Evolutionary conservation across 176 grass and related monocot species (phyloP).

Genomic region (Phoenix dactylifera): DNA sequence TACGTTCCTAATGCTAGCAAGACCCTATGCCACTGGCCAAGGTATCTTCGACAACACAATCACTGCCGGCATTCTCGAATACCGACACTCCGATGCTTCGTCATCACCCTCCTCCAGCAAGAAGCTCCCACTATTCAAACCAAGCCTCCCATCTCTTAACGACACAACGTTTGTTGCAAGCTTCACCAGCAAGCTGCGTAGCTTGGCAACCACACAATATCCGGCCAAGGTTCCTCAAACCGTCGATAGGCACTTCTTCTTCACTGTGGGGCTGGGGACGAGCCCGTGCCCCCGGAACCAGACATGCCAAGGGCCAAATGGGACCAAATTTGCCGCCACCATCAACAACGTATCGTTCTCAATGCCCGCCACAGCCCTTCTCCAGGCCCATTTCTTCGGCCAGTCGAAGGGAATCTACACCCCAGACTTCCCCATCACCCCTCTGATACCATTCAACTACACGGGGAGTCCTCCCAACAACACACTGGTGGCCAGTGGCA

Average conservation of each 20-base stretch:
- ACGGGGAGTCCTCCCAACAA: no score
- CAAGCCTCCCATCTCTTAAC: not conserved
- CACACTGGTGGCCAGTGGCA: no score
- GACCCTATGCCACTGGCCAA: conserved; percentile 39
- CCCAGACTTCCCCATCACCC: no score
- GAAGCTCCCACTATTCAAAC: not conserved
- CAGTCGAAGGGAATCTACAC: no score
- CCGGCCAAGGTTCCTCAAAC: not conserved
- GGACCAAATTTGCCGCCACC: not conserved
- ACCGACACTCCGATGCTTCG: conserved; percentile 8
- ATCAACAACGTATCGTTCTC: not conserved
- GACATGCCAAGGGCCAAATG: not conserved
- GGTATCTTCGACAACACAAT: conserved; percentile 78
- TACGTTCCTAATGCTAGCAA: conserved; percentile 39
- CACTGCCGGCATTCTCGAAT: conserved; percentile 49
- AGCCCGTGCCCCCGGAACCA: not conserved
- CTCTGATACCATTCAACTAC: no score
- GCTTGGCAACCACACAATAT: not conserved
- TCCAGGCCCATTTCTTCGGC: no score
- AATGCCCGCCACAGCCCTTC: no score
- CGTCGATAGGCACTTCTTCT: not conserved
- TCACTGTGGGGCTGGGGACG: not conserved
- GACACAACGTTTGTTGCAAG: no score
- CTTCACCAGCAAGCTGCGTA: not conserved
- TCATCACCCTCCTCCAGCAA: not conserved